Evolutionary conservation across 495 filamentous ascomycete species (phyloP), one percentile per base, ranked within the genome.

Genomic region (Daldinia vernicosa): DNA sequence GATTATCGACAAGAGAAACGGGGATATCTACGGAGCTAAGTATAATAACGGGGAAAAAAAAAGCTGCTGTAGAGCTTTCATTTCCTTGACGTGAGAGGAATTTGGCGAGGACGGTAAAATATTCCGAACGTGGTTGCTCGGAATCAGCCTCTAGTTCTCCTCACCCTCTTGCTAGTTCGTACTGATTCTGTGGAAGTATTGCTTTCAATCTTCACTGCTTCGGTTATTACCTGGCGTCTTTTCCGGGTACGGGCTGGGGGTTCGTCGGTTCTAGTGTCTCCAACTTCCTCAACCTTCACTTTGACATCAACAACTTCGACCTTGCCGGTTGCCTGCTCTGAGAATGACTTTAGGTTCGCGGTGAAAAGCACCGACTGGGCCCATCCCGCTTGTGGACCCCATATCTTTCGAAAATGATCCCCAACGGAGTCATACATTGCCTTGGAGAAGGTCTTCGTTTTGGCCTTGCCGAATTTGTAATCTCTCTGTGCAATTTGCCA

Each of bases 401-500:
- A 98, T 5, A 98, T 85, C 56, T 87, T 87, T 32, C 95, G 87
- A 78, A 98, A 98, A 74, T 95, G 90, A 67, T 97, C 90, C 3
- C 91, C 96, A 45, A 99, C 87, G 7, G 94, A 92, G 72, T 94
- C 89, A 76, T 98, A 98, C 58, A 92, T 95, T 27, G 86, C 87
- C 75, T 95, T 95, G 15, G 89, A 97, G 62, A 99, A 83, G 32
- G 92, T 94, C 71, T 94, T 95, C 69, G 93, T 86, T 70, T 93
- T 93, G 24, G 86, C 86, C 32, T 92, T 95, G 3, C 92, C 92
- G 63, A 98, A 97, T 39, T 90, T 91, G 79, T 99, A 99, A 78
- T 98, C 96, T 51, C 95, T 84, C 75, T 95, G 93, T 0, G 95
- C 95, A 67, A 99, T 98, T 81, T 99, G 94, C 94, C 94, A 97